Base-by-base conservation (phyloP, 2,329 filamentous ascomycete species). In the Exophiala sp. region DNA sequence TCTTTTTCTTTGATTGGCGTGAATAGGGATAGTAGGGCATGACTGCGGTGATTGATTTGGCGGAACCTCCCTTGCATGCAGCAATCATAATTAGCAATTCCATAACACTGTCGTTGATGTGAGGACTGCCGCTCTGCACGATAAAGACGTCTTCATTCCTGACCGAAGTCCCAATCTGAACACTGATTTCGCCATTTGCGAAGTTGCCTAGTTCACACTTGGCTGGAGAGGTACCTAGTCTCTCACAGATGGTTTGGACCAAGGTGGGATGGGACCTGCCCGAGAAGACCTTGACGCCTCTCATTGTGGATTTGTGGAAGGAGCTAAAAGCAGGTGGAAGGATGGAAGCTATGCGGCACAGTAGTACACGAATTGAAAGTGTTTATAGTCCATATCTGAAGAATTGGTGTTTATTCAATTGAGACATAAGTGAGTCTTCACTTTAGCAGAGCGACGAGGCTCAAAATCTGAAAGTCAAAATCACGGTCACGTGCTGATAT, bases 91-190 rank as follows among this genome's bases (percentile, higher is more conserved):
- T 97, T 69, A 99, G 82, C 69, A 99, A 82, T 79, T 99, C 94
- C 91, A 99, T 96, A 69, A 99, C 91, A 67, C 90, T 95, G 75
- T 99, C 94, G 72, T 99, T 99, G 80, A 96, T 96, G 75, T 88
- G 90, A 69, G 85, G 81, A 75, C 94, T 96, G 62, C 94, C 94
- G 59, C 92, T 97, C 78, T 99, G 94, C 57, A 99, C 88, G 69
- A 99, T 92, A 72, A 97, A 99, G 66, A 99, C 92, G 81, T 99
- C 92, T 73, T 97, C 95, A 70, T 99, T 95, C 64, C 94, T 88
- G 62, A 99, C 91, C 21, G 84, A 87, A 47, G 72, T 72, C 35
- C 82, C 80, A 65, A 87, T 85, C 66, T 84, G 81, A 62, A 87
- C 84, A 52, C 81, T 83, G 43, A 84, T 87, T 74, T 87, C 84